Evolutionary conservation across 192 early-diverging fungal genomes (phyloP).

Genomic region (Coemansia sp.): DNA sequence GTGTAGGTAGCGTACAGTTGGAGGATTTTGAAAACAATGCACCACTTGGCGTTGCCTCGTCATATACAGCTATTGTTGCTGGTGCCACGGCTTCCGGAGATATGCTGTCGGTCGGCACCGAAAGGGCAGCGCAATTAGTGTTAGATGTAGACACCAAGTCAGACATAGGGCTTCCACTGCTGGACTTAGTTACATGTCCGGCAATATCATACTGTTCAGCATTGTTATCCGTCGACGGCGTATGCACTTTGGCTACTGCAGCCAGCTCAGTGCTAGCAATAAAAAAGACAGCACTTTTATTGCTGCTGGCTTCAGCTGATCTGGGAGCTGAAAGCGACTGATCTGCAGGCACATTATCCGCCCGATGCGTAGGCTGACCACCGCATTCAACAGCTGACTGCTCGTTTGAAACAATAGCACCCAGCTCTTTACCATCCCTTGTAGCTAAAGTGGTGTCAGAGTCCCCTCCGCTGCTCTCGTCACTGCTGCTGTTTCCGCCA

Average conservation of each 20-base stretch:
- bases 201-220: not conserved
- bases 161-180: too few species aligned
- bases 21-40: not conserved
- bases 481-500: slow-evolving; percentile 19
- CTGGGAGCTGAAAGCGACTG: not conserved
- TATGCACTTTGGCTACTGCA: not conserved
- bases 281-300: not conserved
- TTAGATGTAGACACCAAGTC: too few species aligned
- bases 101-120: not conserved
- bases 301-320: slow-evolving; percentile 1
- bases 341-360: slow-evolving; percentile 3
- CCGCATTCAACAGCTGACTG: slow-evolving; percentile 2
- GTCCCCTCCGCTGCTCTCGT: slow-evolving; percentile 32
- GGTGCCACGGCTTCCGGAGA: too few species aligned
- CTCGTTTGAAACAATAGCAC: not conserved
- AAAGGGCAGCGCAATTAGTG: too few species aligned
- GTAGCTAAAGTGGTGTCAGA: slow-evolving; percentile 47
- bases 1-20: not conserved
- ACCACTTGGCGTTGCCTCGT: not conserved
- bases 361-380: slow-evolving; percentile 1
- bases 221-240: not conserved
- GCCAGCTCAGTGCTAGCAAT: slow-evolving; percentile 6
- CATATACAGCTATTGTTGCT: not conserved
- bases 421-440: slow-evolving; percentile 2
- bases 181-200: not conserved